A percentile compares a stretch with the other conserved stretches of the same genome.
These are phyloP conservation scores for Mycena latifolia DNA, from an alignment of 768 basidiomycete genomes.

Conservation along the genomic window DNA sequence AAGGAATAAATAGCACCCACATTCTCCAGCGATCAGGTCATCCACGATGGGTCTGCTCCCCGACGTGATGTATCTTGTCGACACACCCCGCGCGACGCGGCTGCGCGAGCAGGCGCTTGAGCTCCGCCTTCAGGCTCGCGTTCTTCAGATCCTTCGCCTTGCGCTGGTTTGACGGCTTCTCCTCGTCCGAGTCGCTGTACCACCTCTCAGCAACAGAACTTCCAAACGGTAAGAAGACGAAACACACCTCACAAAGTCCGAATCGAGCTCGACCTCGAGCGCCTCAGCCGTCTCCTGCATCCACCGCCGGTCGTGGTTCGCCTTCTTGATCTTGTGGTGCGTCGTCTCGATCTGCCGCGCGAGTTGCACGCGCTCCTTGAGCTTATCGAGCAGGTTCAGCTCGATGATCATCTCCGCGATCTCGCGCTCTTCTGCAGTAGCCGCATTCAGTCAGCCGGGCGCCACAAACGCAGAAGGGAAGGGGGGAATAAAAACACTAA, in stretches of 20 bases:
- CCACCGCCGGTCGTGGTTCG: constrained; percentile 93
- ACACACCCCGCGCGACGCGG: constrained; percentile 87
- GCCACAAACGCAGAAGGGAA: constrained; percentile 42
- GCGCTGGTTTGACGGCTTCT: constrained; percentile 58
- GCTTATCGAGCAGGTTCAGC: constrained; percentile 83
- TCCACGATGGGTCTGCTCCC: constrained; percentile 86
- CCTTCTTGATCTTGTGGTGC: constrained; percentile 89
- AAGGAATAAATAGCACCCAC: constrained; percentile 53
- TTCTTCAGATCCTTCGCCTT: constrained; percentile 63
- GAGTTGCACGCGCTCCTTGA: constrained; percentile 85
- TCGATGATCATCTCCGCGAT: constrained; percentile 87
- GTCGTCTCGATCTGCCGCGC: constrained; percentile 88
- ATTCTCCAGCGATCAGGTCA: constrained; percentile 79
- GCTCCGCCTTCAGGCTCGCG: constrained; percentile 75
- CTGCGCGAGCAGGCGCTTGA: constrained; percentile 79
- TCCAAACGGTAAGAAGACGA: neutral
- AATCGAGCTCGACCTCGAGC: constrained; percentile 94
- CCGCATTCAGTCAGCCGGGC: constrained; percentile 16
- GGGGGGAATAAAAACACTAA: constrained; percentile 69
- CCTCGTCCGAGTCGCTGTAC: constrained; percentile 63
- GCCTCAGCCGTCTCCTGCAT: constrained; percentile 90
- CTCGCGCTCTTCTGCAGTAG: constrained; percentile 71
- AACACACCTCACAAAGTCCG: constrained; percentile 73
- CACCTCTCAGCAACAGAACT: constrained; percentile 6
- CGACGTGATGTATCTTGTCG: constrained; percentile 89